A percentile compares a stretch with the other conserved stretches of the same genome.
Conservation (phyloP, 2,329 filamentous ascomycete genomes). For the Raffaelea ambrosiae region DNA sequence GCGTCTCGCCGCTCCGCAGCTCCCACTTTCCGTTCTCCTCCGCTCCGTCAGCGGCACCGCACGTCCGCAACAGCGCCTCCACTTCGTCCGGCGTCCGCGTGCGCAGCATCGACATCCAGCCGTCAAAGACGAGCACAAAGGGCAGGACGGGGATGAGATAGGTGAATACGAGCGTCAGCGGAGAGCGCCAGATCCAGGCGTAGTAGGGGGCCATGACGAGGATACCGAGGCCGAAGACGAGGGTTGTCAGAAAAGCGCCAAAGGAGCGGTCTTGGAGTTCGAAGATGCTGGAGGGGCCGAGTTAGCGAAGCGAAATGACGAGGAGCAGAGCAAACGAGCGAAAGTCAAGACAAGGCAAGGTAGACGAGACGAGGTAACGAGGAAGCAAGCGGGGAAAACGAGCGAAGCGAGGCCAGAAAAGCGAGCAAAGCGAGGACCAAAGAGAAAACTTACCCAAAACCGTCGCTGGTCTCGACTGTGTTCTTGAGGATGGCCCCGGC, state of each 20-base stretch:
- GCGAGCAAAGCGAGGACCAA: neutral
- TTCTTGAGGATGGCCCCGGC: constrained; percentile 54
- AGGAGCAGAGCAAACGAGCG: no score
- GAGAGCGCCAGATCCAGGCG: constrained; percentile 42
- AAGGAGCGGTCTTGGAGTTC: constrained; percentile 62
- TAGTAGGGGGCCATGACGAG: constrained; percentile 44
- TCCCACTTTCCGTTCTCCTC: constrained; percentile 32
- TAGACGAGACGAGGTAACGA: no score
- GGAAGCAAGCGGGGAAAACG: no score
- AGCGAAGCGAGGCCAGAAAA: neutral
- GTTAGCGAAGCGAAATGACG: no score
- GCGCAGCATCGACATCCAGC: constrained; percentile 56
- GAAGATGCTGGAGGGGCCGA: constrained; percentile 44
- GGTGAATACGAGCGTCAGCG: constrained; percentile 53
- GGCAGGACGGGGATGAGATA: constrained; percentile 60
- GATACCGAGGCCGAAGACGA: constrained; percentile 43
- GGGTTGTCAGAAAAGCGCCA: constrained; percentile 41
- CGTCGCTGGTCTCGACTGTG: constrained; percentile 56
- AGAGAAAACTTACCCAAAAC: constrained; percentile 40
- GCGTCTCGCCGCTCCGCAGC: constrained; percentile 36
- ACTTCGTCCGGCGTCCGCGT: constrained; percentile 61
- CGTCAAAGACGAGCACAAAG: constrained; percentile 60
- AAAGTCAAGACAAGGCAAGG: no score
- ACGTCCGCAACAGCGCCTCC: constrained; percentile 45
- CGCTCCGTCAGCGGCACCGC: constrained; percentile 29